Conservation (phyloP, 2,329 filamentous ascomycete species). For the Monosporascus sp. region DNA sequence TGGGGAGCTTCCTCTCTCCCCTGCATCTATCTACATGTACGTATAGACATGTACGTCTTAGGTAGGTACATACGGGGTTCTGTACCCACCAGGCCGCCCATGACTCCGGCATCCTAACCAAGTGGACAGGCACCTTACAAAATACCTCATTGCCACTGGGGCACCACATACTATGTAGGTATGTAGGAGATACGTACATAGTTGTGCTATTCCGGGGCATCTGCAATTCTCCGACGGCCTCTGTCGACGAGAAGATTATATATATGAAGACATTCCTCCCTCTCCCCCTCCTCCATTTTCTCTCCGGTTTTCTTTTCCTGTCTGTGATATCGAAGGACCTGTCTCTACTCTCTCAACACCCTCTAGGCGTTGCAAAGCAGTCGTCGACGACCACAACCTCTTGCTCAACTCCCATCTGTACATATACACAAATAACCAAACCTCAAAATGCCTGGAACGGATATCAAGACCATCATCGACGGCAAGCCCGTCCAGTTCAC, state of each 20-base stretch:
- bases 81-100: neutral
- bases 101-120: neutral
- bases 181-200: neutral
- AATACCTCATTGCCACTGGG: neutral
- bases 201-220: neutral
- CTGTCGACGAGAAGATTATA: neutral
- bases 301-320: neutral
- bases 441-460: conserved; percentile 22
- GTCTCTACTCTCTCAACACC: neutral
- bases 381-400: neutral
- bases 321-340: neutral
- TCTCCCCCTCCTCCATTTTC: neutral
- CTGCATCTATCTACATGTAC: neutral
- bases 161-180: neutral
- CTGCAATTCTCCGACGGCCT: neutral
- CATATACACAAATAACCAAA: neutral
- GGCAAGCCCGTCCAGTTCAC: conserved; percentile 24
- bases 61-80: neutral
- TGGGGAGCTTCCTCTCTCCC: neutral
- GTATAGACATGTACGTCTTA: neutral
- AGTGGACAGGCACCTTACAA: neutral
- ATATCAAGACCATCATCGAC: conserved; percentile 21
- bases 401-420: neutral
- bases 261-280: neutral
- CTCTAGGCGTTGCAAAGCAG: neutral